These are phyloP conservation scores for Tilletia walkeri DNA, from an alignment of 1,284 basidiomycete genomes.

Conservation along the genomic window DNA sequence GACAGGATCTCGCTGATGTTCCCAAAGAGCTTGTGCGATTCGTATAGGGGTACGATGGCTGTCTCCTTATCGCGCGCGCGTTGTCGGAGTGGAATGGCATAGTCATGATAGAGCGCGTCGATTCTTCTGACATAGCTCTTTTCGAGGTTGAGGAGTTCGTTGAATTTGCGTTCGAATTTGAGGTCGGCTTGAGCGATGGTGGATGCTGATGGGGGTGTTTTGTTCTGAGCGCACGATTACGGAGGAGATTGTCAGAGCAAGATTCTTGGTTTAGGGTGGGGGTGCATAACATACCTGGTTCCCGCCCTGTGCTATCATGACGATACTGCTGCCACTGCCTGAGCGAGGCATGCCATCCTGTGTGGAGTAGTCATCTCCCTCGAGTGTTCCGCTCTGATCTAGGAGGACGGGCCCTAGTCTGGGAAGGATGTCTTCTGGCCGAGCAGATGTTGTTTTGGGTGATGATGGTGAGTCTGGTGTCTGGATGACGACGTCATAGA, in stretches of 20 bases:
- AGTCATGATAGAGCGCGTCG: slow-evolving; percentile 57
- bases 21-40: slow-evolving; percentile 87
- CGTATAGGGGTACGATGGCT: slow-evolving; percentile 80
- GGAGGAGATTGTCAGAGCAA: neutral
- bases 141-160: slow-evolving; percentile 53
- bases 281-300: neutral
- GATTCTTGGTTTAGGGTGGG: slow-evolving; percentile 17
- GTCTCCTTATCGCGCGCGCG: slow-evolving; percentile 81
- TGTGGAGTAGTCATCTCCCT: slow-evolving; percentile 3
- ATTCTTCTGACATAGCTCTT: slow-evolving; percentile 50
- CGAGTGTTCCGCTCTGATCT: slow-evolving; percentile 31
- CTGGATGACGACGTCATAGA: slow-evolving; percentile 40
- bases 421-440: slow-evolving; percentile 25
- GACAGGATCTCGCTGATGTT: slow-evolving; percentile 86
- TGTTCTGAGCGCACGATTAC: neutral
- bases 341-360: slow-evolving; percentile 29
- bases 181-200: slow-evolving; percentile 26
- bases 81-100: slow-evolving; percentile 82
- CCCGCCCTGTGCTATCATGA: slow-evolving; percentile 29
- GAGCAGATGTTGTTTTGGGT: neutral
- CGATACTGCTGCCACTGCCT: slow-evolving; percentile 42
- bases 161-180: slow-evolving; percentile 33
- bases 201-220: neutral
- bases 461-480: too few species aligned
- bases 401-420: slow-evolving; percentile 39